Evolutionary conservation across 768 basidiomycete genomes (phyloP), one percentile per base, ranked within the genome.

Genomic region (Lyophyllum semitale): DNA sequence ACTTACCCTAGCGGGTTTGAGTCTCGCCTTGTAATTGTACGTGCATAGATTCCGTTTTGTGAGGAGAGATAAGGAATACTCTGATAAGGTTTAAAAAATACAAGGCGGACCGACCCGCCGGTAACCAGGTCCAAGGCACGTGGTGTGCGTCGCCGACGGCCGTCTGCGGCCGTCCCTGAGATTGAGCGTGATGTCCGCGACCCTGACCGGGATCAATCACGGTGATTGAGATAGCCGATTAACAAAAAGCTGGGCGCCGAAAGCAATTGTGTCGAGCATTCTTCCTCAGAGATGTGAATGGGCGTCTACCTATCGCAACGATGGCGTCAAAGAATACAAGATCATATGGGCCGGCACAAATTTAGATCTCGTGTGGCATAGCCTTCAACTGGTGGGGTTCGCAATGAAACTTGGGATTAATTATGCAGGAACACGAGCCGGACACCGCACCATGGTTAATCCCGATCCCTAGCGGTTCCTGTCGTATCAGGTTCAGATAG

Each of bases 401-500:
- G n/a, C 18, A 6, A 38, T 38, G 37, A 38, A 38, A 38, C 37
- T 18, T 8, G 15, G 5, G 37, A n/a, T 9, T 38, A 38, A 38
- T 2, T 18, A n/a, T 38, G 17, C 37, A 38, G 2, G 5, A 18
- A 18, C 17, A 18, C 17, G 26, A n/a, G 22, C 8, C 33, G 47
- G 2, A 26, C 47, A 37, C 47, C 47, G 47, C 47, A 13, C 11
- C 33, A 35, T 37, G 47, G 11, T 18, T 35, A 22, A 22, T 35
- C 32, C 47, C 47, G 47, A 48, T 33, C 47, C n/a, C 32, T 33
- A 25, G 47, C 32, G 47, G 47, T 25, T 9, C 32, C 47, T 48
- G 47, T 22, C 47, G n/a, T 27, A 27, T 27, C 44, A 27, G 25
- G 17, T 26, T 29, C 15, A 23, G 8, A 18, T n/a, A 29, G 15